Evolutionary conservation across 768 basidiomycete genomes (phyloP), one percentile per base, ranked within the genome.

Genomic region (Suillus decipiens): DNA sequence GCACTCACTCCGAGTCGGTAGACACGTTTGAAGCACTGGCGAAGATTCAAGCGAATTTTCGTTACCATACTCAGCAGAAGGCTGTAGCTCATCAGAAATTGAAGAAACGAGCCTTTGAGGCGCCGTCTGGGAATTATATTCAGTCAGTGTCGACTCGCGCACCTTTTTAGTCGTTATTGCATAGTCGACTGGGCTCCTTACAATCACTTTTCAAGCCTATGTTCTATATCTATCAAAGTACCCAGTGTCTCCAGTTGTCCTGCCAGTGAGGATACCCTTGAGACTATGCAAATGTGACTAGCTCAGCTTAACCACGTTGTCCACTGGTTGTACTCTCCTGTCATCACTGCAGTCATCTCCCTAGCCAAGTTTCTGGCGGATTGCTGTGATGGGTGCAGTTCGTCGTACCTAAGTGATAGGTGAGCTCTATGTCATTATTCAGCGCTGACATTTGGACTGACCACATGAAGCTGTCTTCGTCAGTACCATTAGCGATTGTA

Each of bases 381-480:
- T 67, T 88, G 86, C 67, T 86, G 84, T 5, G 84, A 85, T 7
- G 84, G 84, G 67, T 87, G 86, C 19, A 88, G 74, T 64, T 87
- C 86, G 65, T 88, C 85, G 63, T 67, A 70, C 61, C 64, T 67
- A 28, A 15, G 45, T 24, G 12, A 15, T 24, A 43, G 12, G 22
- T 15, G 28, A 59, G 36, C 15, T 58, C 22, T 60, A 11, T 33
- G 14, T 59, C 31, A 17, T 33, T 33, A 60, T 43, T 39, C 41
- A 6, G 42, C 14, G 24, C 17, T 5, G 17, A 15, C 7, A 15
- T 22, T 34, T 34, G 5, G 22, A 64, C 83, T 59, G 66, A 86
- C 87, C 87, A 89, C 51, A 87, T 70, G 75, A 80, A 88, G 68
- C 87, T 88, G 66, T 88, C 87, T 15, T 74, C 69, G 17, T 76